Evolutionary conservation across 1,139 yeast genomes (phyloP), one percentile per base, ranked within the genome.

Genomic region (Zhuliangozyma blackwelliae): DNA sequence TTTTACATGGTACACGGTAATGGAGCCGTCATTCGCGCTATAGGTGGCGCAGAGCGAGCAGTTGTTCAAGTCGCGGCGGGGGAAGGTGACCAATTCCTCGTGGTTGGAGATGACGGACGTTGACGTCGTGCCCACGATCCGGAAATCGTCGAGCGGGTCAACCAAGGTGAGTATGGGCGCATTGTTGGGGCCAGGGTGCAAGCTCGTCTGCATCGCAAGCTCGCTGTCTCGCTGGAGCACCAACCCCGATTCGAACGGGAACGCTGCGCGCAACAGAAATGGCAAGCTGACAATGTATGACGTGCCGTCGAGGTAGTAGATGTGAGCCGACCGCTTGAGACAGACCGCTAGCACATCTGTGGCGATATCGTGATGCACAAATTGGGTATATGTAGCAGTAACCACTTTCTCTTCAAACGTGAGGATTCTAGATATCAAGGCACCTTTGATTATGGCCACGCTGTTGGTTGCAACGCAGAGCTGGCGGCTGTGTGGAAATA

Each of bases 71-170:
- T 70, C 60, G 6, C 49, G 45, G 10, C 47, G 39, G 1, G 86
- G 85, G 46, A 77, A 79, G 20, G 66, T 55, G 32, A 77, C 51
- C 30, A 86, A 53, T 37, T 71, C 74, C 51, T 86, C 95, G 31
- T 66, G 63, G 2, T 74, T 60, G 0, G 82, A 69, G 10, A 87
- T 74, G 1, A 81, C 76, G 1, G 88, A 75, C 0, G 85, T 80
- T 1, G 92, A 79, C 0, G 89, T 79, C 0, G 92, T 77, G 0
- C 80, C 75, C 3, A 86, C 75, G 5, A 76, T 62, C 2, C 90
- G 82, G 35, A 82, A 65, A 19, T 85, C 90, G 4, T 77, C 77
- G 33, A 82, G 62, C 1, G 95, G 90, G 48, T 83, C 90, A 1
- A 76, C 71, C 45, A 86, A 58, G 0, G 88, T 73, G 41, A 83